Evolutionary conservation across 306 rosid genomes (phyloP).

Genomic region (Cicer cuneatum): DNA sequence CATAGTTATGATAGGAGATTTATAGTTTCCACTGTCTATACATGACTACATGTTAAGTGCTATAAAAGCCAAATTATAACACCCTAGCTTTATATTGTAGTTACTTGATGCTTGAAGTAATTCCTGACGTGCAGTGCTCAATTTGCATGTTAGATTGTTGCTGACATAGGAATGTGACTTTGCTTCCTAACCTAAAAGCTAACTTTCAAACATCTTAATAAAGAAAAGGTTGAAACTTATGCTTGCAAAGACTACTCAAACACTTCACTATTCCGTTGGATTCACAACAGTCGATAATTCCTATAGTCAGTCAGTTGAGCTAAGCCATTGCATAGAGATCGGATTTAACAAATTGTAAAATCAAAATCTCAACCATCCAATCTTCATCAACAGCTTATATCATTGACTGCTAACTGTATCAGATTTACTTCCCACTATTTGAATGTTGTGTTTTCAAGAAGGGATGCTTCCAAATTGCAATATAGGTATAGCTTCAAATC

Average conservation of each 20-base stretch:
- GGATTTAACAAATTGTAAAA: background rate
- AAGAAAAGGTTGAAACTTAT: conserved; percentile 12
- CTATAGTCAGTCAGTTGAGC: background rate
- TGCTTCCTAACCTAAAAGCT: conserved; percentile 25
- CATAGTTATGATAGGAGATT: conserved; percentile 43
- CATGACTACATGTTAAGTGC: conserved; percentile 35
- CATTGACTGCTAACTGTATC: too few relatives aligned
- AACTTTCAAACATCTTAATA: conserved; percentile 14
- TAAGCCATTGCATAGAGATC: background rate
- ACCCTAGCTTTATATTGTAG: conserved; percentile 15
- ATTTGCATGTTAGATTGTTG: conserved; percentile 26
- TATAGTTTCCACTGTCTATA: conserved; percentile 41
- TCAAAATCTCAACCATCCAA: background rate
- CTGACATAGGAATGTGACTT: conserved; percentile 18
- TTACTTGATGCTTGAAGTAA: conserved; percentile 51
- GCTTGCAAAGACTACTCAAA: background rate
- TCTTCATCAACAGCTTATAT: background rate
- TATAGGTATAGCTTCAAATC: conserved; percentile 21
- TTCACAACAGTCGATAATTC: background rate
- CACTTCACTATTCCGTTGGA: background rate
- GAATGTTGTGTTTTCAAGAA: conserved; percentile 2
- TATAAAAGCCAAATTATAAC: conserved; percentile 33
- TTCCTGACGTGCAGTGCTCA: conserved; percentile 40
- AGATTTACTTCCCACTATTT: background rate
- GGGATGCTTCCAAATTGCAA: conserved; percentile 19